Conservation (phyloP, 1,284 basidiomycete genomes). For the Meira miltonrushii region DNA sequence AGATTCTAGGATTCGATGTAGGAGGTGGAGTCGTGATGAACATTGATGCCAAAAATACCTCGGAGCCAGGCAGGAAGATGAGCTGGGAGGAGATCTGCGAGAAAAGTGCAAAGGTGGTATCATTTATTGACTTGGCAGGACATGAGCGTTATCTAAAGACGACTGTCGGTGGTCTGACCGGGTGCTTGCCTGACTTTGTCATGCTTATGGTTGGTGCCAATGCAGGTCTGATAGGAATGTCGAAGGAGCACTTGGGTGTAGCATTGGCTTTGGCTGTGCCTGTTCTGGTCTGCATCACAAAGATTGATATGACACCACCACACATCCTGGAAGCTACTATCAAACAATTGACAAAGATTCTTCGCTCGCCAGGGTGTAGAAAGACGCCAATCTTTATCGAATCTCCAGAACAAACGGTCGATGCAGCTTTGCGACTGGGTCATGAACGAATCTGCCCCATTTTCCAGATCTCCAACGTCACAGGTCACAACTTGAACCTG, state of each 20-base stretch:
- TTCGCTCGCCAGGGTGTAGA: conserved; percentile 82
- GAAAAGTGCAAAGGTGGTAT: conserved; percentile 84
- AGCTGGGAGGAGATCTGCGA: conserved; percentile 91
- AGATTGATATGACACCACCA: conserved; percentile 97
- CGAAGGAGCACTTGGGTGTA: conserved; percentile 85
- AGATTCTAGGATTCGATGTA: conserved; percentile 60
- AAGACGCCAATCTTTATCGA: conserved; percentile 46
- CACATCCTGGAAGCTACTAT: conserved; percentile 84
- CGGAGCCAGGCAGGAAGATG: conserved; percentile 33
- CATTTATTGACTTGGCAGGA: conserved; percentile 64
- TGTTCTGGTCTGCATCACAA: conserved; percentile 88
- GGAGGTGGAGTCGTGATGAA: conserved; percentile 31
- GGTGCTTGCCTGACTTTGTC: conserved; percentile 88
- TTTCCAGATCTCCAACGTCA: conserved; percentile 90
- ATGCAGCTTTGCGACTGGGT: conserved; percentile 39
- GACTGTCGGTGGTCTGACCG: conserved; percentile 88
- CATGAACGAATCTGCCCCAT: conserved; percentile 71
- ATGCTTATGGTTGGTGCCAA: conserved; percentile 95
- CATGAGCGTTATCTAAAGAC: conserved; percentile 62
- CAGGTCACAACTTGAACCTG: conserved; percentile 79
- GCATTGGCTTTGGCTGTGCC: conserved; percentile 88
- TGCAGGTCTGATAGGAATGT: conserved; percentile 91
- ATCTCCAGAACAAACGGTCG: conserved; percentile 30
- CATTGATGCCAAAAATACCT: conserved; percentile 17
- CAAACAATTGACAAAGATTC: conserved; percentile 85